These are phyloP conservation scores for Stachybotrys chlorohalonatus DNA, from an alignment of 2,329 filamentous ascomycete species.

Conservation along the genomic window DNA sequence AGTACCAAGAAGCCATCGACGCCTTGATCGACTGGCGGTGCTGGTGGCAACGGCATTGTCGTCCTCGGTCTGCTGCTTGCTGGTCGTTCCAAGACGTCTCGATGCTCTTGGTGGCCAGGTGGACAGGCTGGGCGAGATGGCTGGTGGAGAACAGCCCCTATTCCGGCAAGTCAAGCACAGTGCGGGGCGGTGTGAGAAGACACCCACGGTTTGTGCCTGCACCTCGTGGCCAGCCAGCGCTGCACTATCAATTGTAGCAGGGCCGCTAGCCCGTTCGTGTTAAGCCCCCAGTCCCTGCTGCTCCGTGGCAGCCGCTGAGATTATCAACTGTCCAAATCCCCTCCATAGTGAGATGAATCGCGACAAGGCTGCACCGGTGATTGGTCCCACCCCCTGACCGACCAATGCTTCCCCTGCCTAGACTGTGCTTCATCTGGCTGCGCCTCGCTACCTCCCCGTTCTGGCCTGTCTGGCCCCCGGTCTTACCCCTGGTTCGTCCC, in stretches of 20 bases:
- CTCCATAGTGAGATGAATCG: not conserved
- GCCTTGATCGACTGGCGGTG: not conserved
- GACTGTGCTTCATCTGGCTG: not conserved
- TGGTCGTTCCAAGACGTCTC: not conserved
- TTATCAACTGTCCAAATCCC: not conserved
- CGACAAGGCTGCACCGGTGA: not conserved
- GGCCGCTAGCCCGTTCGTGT: not conserved
- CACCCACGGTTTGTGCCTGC: not conserved
- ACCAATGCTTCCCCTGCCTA: not conserved
- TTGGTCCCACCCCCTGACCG: not conserved
- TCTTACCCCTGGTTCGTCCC: too few species aligned
- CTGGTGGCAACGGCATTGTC: not conserved
- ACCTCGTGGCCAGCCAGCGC: not conserved
- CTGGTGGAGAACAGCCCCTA: not conserved
- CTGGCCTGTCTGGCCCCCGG: not conserved
- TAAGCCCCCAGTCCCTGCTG: not conserved
- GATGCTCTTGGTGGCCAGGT: too few species aligned
- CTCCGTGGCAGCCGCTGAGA: not conserved
- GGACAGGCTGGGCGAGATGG: not conserved
- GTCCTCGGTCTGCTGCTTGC: too few species aligned
- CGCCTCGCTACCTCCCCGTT: not conserved
- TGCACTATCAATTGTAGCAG: not conserved
- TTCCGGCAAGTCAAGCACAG: not conserved
- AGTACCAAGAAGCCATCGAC: not conserved
- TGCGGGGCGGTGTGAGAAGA: not conserved